Base-by-base conservation (phyloP, 345 rosid species). In the Syzygium aromaticum region DNA sequence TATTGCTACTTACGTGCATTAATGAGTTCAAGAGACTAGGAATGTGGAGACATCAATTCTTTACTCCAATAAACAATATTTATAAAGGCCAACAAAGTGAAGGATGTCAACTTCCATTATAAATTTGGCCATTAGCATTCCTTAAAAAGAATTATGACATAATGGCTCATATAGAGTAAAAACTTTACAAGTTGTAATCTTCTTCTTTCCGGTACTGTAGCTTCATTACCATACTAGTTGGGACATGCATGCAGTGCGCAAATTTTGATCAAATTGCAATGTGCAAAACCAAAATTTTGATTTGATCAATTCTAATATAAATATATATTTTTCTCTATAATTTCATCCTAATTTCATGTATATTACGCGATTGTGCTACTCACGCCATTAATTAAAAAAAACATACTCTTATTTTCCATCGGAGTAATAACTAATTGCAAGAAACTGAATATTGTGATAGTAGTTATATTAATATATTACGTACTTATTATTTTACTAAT, bases 1-100 rank as follows among this genome's bases (percentile, higher is more conserved):
- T 63, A 3, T 1, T 28, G 21, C 0, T 0, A 14, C 28, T 63
- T 21, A 14, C 1, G 1, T 14, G 40, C 5, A 63, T 63, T 63
- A 28, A 63, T 63, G 38, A 0, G 0, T n/a, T n/a, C 10, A 14
- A 14, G 19, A n/a, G 73, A 61, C 38, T 0, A 63, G 21, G 3
- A 63, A 63, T 28, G 0, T n/a, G 38, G 0, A 14, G 38, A n/a
- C 3, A 6, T 63, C 17, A 61, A n/a, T 61, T 52, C 28, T 63
- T 28, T n/a, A 63, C 8, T 1, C 19, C 77, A 28, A 28, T 28
- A 63, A 28, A 28, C 77, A 6, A 6, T 14, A 63, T 3, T 63
- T 14, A 7, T 63, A n/a, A n/a, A n/a, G 73, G 73, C 73, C 28
- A 1, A 63, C 38, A 61, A 61, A 5, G 21, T 28, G 77, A 63